Evolutionary conservation across 441 rosid genomes (phyloP), one percentile per base, ranked within the genome.

Genomic region (Brassica balearica): DNA sequence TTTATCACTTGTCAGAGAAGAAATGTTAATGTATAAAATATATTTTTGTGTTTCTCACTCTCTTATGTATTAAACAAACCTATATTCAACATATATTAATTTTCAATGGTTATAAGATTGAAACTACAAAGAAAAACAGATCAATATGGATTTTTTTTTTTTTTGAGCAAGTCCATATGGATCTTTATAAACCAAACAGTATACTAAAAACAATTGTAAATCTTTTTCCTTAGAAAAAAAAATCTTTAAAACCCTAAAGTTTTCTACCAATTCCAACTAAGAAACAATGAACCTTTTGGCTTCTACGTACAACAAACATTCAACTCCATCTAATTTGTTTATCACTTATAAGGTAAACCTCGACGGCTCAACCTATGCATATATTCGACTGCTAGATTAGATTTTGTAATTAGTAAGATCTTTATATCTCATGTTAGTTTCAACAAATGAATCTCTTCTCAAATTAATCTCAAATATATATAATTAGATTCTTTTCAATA

Each of bases 381-480:
- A 9, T 27, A 76, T 61, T 2, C 60, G 17, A 46, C 10, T 55
- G 60, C n/a, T 38, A 58, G 5, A 63, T 65, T 71, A 38, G 72
- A 71, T 77, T 71, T 38, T 51, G 36, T 71, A 48, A 8, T 65
- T 27, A 23, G 2, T 55, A 23, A 36, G 71, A 56, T 34, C n/a
- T 10, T 65, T 58, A 56, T 25, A 46, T 71, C 62, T 65, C 68
- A 77, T 55, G 20, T 77, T 77, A 58, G 34, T 65, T 71, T 58
- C 68, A 77, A 77, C 72, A 65, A 9, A 65, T 41, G 43, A 15
- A 64, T 70, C 53, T 71, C 59, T 14, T n/a, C 38, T 4, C 53
- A 65, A 53, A 53, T 53, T 53, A 53, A 41, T 64, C 77, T 19
- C 34, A 11, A 14, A 19, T 53, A 64, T 53, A 36, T 53, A 53